Base-by-base conservation (phyloP, 495 filamentous ascomycete genomes). In the Lepidopterella palustris region DNA sequence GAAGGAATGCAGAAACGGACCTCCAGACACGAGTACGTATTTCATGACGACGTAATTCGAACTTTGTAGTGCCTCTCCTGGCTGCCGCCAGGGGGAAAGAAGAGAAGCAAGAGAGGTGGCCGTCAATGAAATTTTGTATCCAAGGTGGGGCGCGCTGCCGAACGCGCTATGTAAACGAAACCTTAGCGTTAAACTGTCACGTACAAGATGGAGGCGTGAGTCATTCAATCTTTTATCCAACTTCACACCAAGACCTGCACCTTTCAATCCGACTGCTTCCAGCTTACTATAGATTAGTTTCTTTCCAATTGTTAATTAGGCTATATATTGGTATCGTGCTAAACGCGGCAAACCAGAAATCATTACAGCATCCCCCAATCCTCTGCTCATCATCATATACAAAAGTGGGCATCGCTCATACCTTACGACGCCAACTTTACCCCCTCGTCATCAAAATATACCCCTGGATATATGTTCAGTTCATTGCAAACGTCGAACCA, bases 1-100 rank as follows among this genome's bases (percentile, higher is more conserved):
- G 5, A 24, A 1, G 28, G 32, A 47, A 31, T 54, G 10, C 5
- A 57, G 48, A 27, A 53, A 74, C 79, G 70, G 67, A 83, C 86
- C 87, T 81, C 88, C 88, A 61, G 86, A 88, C 29, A 92, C 88
- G 47, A 92, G 77, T 72, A 91, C 85, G 76, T 89, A 90, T 77
- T 91, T 90, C 87, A 90, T 92, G 60, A 76, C 83, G 73, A 59
- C 48, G 55, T 26, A 20, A 32, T 3, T 21, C 0, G 29, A 62
- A 57, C 42, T 62, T 32, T 52, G 45, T 23, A 50, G 59, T 64
- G 63, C 53, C 63, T 13, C 24, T 54, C 55, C 48, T 60, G 55
- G 64, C 60, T 56, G 51, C 20, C 61, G 67, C 67, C 64, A 68
- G 63, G 66, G 62, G 69, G 68, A 67, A 68, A 45, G 59, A 67